phyloP scores from a whole-genome alignment of 2,329 filamentous ascomycete genomes.

The Aaosphaeria arxii region DNA sequence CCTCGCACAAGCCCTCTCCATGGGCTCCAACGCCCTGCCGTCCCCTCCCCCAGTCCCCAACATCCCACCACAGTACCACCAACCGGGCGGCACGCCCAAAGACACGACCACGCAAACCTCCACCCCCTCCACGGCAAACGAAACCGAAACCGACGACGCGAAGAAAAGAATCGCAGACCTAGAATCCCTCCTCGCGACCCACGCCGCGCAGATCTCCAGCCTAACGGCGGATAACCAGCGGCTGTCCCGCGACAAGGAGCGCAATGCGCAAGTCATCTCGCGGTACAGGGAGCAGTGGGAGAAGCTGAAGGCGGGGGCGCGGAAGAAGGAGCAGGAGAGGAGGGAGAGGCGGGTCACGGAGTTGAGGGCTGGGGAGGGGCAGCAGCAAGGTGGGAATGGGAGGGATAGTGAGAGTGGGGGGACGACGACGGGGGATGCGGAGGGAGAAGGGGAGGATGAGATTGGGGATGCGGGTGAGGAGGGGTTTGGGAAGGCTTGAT shows the following conservation, averaged over 20 bases:
- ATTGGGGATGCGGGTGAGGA: conserved; percentile 17
- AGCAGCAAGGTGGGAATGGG: conserved; percentile 6
- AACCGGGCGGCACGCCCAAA: not conserved
- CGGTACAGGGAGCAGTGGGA: conserved; percentile 66
- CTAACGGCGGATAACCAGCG: conserved; percentile 61
- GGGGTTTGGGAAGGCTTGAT: conserved; percentile 28
- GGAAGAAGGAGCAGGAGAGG: conserved; percentile 32
- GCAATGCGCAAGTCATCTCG: conserved; percentile 52
- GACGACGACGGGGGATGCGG: conserved; percentile 3
- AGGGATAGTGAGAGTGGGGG: conserved; percentile 16
- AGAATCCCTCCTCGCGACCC: conserved; percentile 21
- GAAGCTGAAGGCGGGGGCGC: conserved; percentile 63
- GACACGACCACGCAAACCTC: not conserved
- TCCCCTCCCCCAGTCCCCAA: conserved; percentile 14
- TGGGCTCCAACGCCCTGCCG: conserved; percentile 16
- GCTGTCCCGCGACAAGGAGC: conserved; percentile 61
- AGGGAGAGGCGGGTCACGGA: conserved; percentile 14
- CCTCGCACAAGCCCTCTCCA: conserved; percentile 24
- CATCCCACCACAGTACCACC: conserved; percentile 2
- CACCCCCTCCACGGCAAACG: not conserved
- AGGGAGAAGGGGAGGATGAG: conserved; percentile 6
- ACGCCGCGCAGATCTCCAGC: conserved; percentile 37
- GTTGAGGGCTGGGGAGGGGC: conserved; percentile 41
- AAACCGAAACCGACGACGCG: conserved; percentile 7
- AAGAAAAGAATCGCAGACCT: conserved; percentile 20